Percentiles rank a stretch among this genome's conserved stretches.
Conservation (phyloP, 164 flowering plant genomes). For the Cinnamomum micranthum region DNA sequence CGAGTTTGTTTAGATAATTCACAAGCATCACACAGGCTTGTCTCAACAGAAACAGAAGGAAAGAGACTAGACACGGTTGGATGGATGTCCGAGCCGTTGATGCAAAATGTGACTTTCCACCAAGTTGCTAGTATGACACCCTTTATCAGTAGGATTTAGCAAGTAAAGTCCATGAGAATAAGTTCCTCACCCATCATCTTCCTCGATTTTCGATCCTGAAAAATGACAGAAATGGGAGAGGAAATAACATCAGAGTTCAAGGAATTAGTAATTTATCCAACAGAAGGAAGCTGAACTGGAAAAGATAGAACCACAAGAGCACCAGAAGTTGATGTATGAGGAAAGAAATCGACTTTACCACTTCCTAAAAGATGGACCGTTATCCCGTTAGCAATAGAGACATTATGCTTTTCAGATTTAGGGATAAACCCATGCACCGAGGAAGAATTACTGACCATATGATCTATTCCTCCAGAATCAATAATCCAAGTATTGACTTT, state of each 20-base stretch:
- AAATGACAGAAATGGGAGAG: background rate
- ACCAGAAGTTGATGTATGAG: background rate
- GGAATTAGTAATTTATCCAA: background rate
- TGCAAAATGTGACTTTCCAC: no score
- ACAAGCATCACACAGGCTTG: no score
- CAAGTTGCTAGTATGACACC: no score
- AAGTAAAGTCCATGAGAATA: no score
- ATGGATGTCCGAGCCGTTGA: no score
- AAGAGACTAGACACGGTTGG: no score
- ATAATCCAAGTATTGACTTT: constrained; percentile 11
- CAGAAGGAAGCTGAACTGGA: background rate
- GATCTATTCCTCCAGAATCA: constrained; percentile 11
- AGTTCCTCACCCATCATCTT: no score
- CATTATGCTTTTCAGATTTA: background rate
- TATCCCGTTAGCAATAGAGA: background rate
- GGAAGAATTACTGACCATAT: constrained; percentile 1
- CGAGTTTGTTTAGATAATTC: no score
- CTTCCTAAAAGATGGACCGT: background rate
- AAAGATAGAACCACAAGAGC: constrained; percentile 3
- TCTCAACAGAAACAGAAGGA: no score
- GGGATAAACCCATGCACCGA: background rate
- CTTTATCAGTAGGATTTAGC: no score
- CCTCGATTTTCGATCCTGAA: no score
- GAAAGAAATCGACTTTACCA: constrained; percentile 1
- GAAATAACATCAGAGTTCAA: constrained; percentile 11